These are phyloP conservation scores for Ceratocystis lukuohia DNA, from an alignment of 2,329 filamentous ascomycete species.

Conservation along the genomic window DNA sequence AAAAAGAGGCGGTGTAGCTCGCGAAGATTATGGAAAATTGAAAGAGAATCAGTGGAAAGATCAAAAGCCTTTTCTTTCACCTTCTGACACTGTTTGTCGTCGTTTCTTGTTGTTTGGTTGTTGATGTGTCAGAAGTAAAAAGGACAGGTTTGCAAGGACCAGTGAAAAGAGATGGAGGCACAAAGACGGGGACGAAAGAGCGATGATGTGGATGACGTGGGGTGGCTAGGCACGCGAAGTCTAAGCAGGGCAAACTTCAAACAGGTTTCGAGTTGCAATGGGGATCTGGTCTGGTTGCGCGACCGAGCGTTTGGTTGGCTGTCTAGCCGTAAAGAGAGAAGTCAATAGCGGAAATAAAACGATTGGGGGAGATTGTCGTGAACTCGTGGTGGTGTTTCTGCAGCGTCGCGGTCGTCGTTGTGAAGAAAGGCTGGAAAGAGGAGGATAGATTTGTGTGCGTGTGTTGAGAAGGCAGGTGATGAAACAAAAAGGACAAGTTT, in stretches of 20 bases:
- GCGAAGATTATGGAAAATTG: neutral
- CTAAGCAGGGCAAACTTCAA: neutral
- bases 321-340: neutral
- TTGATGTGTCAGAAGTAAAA: neutral
- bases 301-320: neutral
- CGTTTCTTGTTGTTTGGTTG: neutral
- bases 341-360: neutral
- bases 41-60: neutral
- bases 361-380: neutral
- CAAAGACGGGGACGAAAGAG: no score
- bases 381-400: neutral
- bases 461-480: neutral
- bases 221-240: neutral
- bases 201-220: neutral
- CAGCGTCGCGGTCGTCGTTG: neutral
- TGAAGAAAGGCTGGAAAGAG: neutral
- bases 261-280: neutral
- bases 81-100: neutral
- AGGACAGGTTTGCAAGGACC: neutral
- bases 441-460: no score
- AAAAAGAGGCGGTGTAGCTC: neutral
- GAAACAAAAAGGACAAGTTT: neutral
- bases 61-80: neutral
- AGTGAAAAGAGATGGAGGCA: neutral
- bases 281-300: neutral